phyloP scores from a whole-genome alignment of 192 early-diverging fungal species.

The Hyaloraphidium curvatum region DNA sequence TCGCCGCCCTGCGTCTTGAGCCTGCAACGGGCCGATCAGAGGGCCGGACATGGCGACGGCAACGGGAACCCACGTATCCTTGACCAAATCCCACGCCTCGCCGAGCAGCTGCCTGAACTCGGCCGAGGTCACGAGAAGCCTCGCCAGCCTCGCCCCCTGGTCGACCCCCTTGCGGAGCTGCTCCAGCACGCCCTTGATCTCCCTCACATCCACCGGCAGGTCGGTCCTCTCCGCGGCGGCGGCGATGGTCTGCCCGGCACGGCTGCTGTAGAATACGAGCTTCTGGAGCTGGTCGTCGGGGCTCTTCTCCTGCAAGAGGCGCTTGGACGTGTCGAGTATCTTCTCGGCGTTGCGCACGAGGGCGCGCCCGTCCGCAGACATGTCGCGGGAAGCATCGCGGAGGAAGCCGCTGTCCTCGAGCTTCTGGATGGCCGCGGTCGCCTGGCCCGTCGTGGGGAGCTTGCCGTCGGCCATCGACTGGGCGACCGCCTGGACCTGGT shows the following conservation, averaged over 20 bases:
- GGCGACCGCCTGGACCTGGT: neutral
- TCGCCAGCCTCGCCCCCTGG: constrained; percentile 13
- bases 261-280: neutral
- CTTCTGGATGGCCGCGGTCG: constrained; percentile 15
- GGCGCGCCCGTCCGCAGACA: constrained; percentile 24
- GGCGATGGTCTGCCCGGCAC: neutral
- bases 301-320: constrained; percentile 20
- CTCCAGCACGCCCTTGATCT: too few relatives aligned
- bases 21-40: neutral
- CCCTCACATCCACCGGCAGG: neutral
- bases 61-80: constrained; percentile 7
- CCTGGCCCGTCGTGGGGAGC: constrained; percentile 21
- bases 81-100: constrained; percentile 19
- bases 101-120: constrained; percentile 24
- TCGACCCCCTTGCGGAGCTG: constrained; percentile 14
- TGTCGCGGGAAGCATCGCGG: constrained; percentile 7
- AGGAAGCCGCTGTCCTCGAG: constrained; percentile 14
- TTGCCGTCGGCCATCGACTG: constrained; percentile 13
- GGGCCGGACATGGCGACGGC: neutral
- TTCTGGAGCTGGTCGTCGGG: constrained; percentile 25
- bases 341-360: constrained; percentile 20
- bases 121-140: constrained; percentile 18
- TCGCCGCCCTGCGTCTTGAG: constrained; percentile 9
- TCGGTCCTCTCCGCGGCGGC: neutral
- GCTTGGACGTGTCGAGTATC: constrained; percentile 14